Base-by-base conservation (phyloP, 2,329 filamentous ascomycete genomes). In the Pseudogymnoascus verrucosus region DNA sequence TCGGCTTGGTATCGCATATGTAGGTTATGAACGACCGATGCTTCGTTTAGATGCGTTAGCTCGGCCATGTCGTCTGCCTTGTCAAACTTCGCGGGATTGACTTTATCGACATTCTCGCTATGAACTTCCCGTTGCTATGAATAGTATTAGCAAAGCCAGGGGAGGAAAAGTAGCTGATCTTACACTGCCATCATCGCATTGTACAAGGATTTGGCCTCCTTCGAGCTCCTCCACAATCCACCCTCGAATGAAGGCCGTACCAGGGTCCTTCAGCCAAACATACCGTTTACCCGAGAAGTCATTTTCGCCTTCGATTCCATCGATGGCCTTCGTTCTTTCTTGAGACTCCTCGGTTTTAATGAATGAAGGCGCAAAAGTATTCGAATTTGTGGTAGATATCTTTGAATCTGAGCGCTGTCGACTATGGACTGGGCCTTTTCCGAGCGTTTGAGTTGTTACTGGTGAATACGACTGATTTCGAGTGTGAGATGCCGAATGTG, bases 51-150 rank as follows among this genome's bases (percentile, higher is more conserved):
- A 76, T 99, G 95, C 5, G 95, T 99, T 72, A 99, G 83, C 76
- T 99, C 95, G 23, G 96, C 95, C 95, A 99, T 99, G 76, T 99
- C 96, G 78, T 96, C 92, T 68, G 93, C 93, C 78, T 97, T 99
- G 83, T 99, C 95, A 78, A 99, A 99, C 75, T 99, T 99, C 72
- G 93, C 93, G 57, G 95, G 95, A 77, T 99, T 99, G 79, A 99
- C 96, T 78, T 97, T 98, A 81, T 99, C 96, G 69, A 97, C 92
- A 70, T 87, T 89, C 71, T 98, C 93, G 61, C 84, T 78, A 68
- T 93, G 88, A 61, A 95, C 88, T 73, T 96, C 90, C 69, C 91
- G 88, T 85, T 96, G 91, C 87, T 95, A 69, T 16, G 4, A n/a
- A 39, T 37, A 21, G 16, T 34, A 62, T 70, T 68, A 72, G 66